Evolutionary conservation across 2,329 filamentous ascomycete species (phyloP), one percentile per base, ranked within the genome.

Genomic region (Beauveria caledonica): DNA sequence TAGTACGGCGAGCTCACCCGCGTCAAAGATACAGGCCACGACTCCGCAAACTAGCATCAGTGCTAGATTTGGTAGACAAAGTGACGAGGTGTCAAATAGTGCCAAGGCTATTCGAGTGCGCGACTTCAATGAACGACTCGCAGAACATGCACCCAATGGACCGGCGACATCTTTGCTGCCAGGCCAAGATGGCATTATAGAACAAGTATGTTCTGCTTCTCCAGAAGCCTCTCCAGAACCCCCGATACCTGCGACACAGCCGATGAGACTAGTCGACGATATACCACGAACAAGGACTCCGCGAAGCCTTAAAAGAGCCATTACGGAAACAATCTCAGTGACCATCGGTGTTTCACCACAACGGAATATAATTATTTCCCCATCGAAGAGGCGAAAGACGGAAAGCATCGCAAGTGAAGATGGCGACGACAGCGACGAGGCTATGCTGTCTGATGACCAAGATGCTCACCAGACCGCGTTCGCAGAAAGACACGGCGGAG

Each of bases 121-220:
- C 29, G 70, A 73, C 63, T 75, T 76, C 55, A 74, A 73, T 49
- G 68, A 71, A 23, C 68, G 70, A 25, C 64, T 77, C 19, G 67
- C 68, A 33, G 67, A 71, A 69, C 42, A 62, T 60, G 57, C 33
- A 5, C 21, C 48, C n/a, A 25, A 17, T 19, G 17, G 19, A 13
- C n/a, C 8, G 13, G 2, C 19, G 15, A n/a, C 19, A 21, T 19
- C 29, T 2, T 3, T 29, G 1, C 25, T 36, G 13, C 17, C 23
- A 3, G 19, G 2, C 0, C 23, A 25, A 15, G 51, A 45, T 2
- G 44, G 15, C 10, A 13, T 9, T 39, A 13, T 27, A 3, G 36
- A 23, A 45, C 23, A 19, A 19, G 5, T 7, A 27, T 40, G n/a
- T 3, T 33, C 42, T 5, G 19, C 15, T 27, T 53, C 50, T 21